Conservation (phyloP, 148 eudicot genomes). For the Vaccinium vitisidaea region DNA sequence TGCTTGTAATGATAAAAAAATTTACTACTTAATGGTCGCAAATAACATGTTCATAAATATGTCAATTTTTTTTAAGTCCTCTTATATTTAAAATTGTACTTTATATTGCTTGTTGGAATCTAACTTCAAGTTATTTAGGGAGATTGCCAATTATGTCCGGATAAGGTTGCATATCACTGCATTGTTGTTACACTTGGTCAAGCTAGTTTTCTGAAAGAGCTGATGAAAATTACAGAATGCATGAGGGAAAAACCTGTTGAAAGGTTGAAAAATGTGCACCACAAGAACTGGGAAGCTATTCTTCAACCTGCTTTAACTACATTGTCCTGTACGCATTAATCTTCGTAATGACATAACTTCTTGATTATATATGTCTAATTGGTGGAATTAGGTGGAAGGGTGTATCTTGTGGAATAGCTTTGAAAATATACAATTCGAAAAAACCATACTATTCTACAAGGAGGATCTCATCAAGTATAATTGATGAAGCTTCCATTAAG, state of each 20-base stretch:
- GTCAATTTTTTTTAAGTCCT: not conserved
- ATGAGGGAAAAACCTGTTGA: constrained; percentile 71
- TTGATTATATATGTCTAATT: not conserved
- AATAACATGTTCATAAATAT: not conserved
- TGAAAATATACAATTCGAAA: no score
- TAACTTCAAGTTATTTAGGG: constrained; percentile 47
- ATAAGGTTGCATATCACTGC: constrained; percentile 90
- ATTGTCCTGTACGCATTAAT: not conserved
- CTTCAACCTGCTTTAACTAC: constrained; percentile 55
- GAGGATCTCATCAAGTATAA: no score
- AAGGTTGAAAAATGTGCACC: constrained; percentile 51
- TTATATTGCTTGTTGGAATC: constrained; percentile 22
- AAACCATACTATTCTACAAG: no score
- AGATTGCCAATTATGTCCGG: constrained; percentile 84
- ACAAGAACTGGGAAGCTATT: constrained; percentile 73
- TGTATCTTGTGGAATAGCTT: constrained; percentile 47
- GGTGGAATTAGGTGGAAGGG: constrained; percentile 73
- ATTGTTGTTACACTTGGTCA: constrained; percentile 85
- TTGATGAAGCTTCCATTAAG: no score
- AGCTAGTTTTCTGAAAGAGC: constrained; percentile 83
- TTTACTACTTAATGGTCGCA: not conserved
- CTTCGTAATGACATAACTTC: not conserved
- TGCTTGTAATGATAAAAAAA: constrained; percentile 62
- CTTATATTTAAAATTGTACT: constrained; percentile 15
- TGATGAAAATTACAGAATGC: constrained; percentile 61